Evolutionary conservation across 148 eudicot genomes (phyloP), one percentile per base, ranked within the genome.

Genomic region (Camellia lanceoleosa): DNA sequence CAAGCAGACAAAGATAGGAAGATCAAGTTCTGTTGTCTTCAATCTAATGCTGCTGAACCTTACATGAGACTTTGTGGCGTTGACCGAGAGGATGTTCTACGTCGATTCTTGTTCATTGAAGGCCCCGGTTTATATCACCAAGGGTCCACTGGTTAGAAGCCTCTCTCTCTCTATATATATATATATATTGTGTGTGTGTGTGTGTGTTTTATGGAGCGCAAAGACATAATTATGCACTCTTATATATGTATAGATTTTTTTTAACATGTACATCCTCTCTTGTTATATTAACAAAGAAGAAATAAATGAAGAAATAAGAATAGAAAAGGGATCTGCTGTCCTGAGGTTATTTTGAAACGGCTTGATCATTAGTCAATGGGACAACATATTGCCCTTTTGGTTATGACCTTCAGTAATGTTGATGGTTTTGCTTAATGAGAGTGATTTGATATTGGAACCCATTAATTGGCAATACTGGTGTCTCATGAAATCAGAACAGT

Each of bases 1-100:
- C 81, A 78, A 71, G 93, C 89, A 60, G 99, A 92, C 83, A 90
- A 87, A 86, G 79, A 91, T 77, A 83, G 76, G 82, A 94, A 91
- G 85, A 88, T 97, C 78, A 94, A 92, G 89, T 97, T 94, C 82
- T 94, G 99, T 77, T 97, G 99, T 83, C 90, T 97, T 73, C 99
- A 97, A 75, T 97, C 99, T 43, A 80, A 90, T 79, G 92, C 93
- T 76, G 99, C 99, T 80, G 98, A 94, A 77, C 99, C 99, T 66
- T 97, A 94, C 84, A 79, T 97, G 92, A 79, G 84, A 7, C 71
- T 91, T 7, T 90, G 92, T 87, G 97, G 87, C 10, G 85, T 94
- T 30, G 88, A 88, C 3, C 86, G 94, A 19, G 92, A 91, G 85
- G 97, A 94, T 84, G 98, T 97, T 82, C 92, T 87, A 72, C 93